phyloP scores from a whole-genome alignment of 1,284 basidiomycete species.

The Puccinia polysora region DNA sequence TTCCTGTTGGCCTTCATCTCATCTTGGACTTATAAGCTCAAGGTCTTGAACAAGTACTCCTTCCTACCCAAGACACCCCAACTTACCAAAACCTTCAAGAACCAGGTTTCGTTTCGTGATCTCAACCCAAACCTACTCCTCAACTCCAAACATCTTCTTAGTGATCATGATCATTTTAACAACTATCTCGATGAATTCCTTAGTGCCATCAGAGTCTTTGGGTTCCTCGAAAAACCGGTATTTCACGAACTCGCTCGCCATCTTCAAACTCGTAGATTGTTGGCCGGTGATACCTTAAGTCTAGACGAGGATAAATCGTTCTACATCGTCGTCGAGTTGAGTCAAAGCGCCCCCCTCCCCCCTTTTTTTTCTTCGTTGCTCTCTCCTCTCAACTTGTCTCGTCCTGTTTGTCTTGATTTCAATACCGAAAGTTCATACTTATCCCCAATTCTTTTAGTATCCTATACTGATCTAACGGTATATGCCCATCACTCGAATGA shows the following conservation, averaged over 20 bases:
- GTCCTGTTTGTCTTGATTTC: neutral
- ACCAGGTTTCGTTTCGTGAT: conserved; percentile 58
- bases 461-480: neutral
- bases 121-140: conserved; percentile 78
- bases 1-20: conserved; percentile 63
- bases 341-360: neutral
- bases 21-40: conserved; percentile 63
- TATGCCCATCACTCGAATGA: neutral
- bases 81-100: conserved; percentile 68
- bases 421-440: too few species aligned
- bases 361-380: neutral
- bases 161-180: conserved; percentile 70
- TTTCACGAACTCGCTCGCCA: conserved; percentile 92
- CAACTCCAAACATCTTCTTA: conserved; percentile 43
- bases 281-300: conserved; percentile 84
- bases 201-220: conserved; percentile 87
- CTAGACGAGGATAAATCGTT: conserved; percentile 86
- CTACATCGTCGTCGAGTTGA: conserved; percentile 80
- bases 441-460: too few species aligned
- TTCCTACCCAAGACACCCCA: conserved; percentile 50
- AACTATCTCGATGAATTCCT: conserved; percentile 93
- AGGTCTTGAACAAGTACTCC: conserved; percentile 56
- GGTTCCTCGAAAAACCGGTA: conserved; percentile 88
- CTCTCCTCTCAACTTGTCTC: neutral
- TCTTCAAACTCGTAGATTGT: conserved; percentile 79